Conservation (phyloP, 257 asterid genomes). For the Echium plantagineum region DNA sequence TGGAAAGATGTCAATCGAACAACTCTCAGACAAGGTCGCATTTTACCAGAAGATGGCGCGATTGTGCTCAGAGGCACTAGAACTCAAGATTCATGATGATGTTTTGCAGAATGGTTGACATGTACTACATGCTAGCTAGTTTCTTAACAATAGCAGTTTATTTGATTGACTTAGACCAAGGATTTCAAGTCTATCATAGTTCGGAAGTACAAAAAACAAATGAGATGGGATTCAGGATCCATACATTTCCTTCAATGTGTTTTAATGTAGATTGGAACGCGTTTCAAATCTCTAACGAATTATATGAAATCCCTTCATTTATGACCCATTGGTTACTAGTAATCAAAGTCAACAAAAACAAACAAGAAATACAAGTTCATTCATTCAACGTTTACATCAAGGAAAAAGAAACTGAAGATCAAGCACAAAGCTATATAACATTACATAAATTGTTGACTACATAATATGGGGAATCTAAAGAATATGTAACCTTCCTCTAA, state of each 20-base stretch:
- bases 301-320: not conserved
- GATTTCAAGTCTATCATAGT: not conserved
- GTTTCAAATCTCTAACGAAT: no score
- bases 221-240: no score
- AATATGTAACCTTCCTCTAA: slow-evolving; percentile 3
- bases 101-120: not conserved
- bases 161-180: no score
- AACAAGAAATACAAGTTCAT: not conserved
- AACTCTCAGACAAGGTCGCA: slow-evolving; percentile 40
- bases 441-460: slow-evolving; percentile 10
- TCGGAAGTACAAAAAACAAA: not conserved
- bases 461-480: slow-evolving; percentile 11
- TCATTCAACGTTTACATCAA: not conserved
- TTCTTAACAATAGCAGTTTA: not conserved
- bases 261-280: no score
- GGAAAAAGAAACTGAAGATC: not conserved
- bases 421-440: slow-evolving; percentile 3
- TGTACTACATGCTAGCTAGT: not conserved
- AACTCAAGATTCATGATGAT: slow-evolving; percentile 27
- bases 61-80: slow-evolving; percentile 57
- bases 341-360: no score
- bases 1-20: slow-evolving; percentile 57
- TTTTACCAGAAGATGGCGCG: slow-evolving; percentile 66
- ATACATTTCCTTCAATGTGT: no score
- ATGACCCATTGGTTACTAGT: not conserved